Evolutionary conservation across 176 grass and related monocot genomes (phyloP).

Genomic region (Juncus inflexus): DNA sequence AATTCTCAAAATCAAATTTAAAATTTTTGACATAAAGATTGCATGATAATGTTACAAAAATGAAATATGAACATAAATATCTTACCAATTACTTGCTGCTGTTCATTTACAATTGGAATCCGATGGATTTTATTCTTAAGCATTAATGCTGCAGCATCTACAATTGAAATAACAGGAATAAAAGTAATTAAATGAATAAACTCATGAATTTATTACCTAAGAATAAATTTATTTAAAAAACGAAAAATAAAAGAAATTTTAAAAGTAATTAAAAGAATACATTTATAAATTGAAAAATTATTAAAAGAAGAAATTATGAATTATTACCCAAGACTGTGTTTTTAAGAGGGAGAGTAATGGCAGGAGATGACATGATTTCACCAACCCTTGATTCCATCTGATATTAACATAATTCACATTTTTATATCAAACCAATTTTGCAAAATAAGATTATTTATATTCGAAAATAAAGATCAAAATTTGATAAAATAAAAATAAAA

Average conservation of each 20-base stretch:
- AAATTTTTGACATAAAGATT: neutral
- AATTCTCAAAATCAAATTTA: neutral
- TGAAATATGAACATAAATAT: neutral
- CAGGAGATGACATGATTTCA: slow-evolving; percentile 78
- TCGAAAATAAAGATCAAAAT: neutral
- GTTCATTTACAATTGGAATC: slow-evolving; percentile 65
- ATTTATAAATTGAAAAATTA: neutral
- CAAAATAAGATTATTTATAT: neutral
- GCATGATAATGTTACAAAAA: neutral
- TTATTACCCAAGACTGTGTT: slow-evolving; percentile 71
- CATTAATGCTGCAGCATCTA: slow-evolving; percentile 82
- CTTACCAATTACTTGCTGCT: slow-evolving; percentile 54
- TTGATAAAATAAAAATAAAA: neutral
- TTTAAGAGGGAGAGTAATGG: slow-evolving; percentile 54
- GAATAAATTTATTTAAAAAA: too few relatives aligned
- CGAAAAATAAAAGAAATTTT: neutral
- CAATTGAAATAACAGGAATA: neutral
- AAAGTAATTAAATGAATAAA: neutral
- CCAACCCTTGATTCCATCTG: slow-evolving; percentile 59
- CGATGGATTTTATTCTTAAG: slow-evolving; percentile 79
- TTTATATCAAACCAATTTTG: neutral
- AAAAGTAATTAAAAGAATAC: neutral
- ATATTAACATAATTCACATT: neutral
- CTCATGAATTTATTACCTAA: too few relatives aligned
- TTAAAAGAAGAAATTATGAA: neutral